A percentile compares a stretch with the other conserved stretches of the same genome.
Conservation (phyloP, 1,139 yeast species). For the Meyerozyma smithsonii region DNA sequence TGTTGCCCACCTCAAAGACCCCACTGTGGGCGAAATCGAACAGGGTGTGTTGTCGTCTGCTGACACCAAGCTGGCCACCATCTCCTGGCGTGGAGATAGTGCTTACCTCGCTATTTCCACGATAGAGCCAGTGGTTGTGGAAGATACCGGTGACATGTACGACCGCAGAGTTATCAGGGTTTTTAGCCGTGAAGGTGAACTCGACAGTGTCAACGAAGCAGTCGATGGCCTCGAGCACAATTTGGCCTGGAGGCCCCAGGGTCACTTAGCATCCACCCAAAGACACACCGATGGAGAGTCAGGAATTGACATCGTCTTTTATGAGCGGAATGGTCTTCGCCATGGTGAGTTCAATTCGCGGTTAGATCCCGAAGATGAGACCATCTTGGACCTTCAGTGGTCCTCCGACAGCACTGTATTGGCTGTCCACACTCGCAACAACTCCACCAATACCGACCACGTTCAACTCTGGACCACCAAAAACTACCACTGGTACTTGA, state of each 20-base stretch:
- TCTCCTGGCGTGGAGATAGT: slow-evolving; percentile 96
- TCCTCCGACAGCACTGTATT: slow-evolving; percentile 76
- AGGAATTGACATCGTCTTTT: slow-evolving; percentile 61
- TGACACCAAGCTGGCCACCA: slow-evolving; percentile 41
- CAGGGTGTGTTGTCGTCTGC: slow-evolving; percentile 56
- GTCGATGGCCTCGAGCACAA: slow-evolving; percentile 73
- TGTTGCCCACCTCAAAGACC: slow-evolving; percentile 69
- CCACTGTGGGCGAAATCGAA: slow-evolving; percentile 81
- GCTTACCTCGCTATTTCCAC: slow-evolving; percentile 71
- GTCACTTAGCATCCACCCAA: slow-evolving; percentile 81
- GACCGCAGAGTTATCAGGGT: slow-evolving; percentile 80
- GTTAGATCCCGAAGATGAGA: slow-evolving; percentile 43
- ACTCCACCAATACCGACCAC: slow-evolving; percentile 27
- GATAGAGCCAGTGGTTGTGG: slow-evolving; percentile 47
- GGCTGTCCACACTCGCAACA: slow-evolving; percentile 48
- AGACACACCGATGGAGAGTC: slow-evolving; percentile 49
- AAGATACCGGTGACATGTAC: slow-evolving; percentile 35
- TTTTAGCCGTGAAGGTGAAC: slow-evolving; percentile 69
- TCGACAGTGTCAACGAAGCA: slow-evolving; percentile 88
- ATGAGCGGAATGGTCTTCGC: slow-evolving; percentile 89
- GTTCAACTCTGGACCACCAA: slow-evolving; percentile 88
- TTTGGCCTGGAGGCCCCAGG: slow-evolving; percentile 88
- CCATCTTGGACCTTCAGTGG: slow-evolving; percentile 64
- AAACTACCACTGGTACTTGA: slow-evolving; percentile 93
- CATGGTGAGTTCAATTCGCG: slow-evolving; percentile 82